Evolutionary conservation across 208 protist genomes (phyloP).

Genomic region (Trypanosomatidae sp.): DNA sequence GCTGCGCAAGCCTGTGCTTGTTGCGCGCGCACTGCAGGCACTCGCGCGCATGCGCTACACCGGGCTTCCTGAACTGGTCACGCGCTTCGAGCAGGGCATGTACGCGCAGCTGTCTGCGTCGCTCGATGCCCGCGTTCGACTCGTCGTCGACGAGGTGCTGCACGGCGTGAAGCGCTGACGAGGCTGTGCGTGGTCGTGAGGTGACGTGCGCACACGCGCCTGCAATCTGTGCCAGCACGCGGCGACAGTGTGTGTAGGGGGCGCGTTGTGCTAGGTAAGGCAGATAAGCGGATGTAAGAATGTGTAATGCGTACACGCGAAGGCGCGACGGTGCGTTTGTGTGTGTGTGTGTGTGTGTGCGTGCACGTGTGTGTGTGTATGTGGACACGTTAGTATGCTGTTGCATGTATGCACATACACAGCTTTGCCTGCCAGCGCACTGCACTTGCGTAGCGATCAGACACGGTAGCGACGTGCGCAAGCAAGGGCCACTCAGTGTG

Average conservation of each 20-base stretch:
- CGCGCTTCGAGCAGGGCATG: slow-evolving; percentile 24
- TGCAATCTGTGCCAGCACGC: too few relatives aligned
- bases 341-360: slow-evolving; percentile 1
- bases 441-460: too few relatives aligned
- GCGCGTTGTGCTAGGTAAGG: too few relatives aligned
- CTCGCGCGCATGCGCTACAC: slow-evolving; percentile 23
- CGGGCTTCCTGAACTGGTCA: slow-evolving; percentile 12
- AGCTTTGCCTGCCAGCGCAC: background rate
- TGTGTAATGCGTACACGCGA: background rate
- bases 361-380: background rate
- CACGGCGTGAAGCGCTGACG: slow-evolving; percentile 6
- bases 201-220: too few relatives aligned
- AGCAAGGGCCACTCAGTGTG: background rate
- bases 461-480: background rate
- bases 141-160: slow-evolving; percentile 35
- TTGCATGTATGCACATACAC: background rate
- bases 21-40: slow-evolving; percentile 28
- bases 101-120: slow-evolving; percentile 3
- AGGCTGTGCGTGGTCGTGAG: too few relatives aligned
- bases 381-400: background rate
- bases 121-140: slow-evolving; percentile 33
- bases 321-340: background rate
- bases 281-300: background rate
- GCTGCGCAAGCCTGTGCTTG: slow-evolving; percentile 38
- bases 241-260: too few relatives aligned